Evolutionary conservation across 1,139 yeast species (phyloP).

Genomic region (Lodderomyces theae): DNA sequence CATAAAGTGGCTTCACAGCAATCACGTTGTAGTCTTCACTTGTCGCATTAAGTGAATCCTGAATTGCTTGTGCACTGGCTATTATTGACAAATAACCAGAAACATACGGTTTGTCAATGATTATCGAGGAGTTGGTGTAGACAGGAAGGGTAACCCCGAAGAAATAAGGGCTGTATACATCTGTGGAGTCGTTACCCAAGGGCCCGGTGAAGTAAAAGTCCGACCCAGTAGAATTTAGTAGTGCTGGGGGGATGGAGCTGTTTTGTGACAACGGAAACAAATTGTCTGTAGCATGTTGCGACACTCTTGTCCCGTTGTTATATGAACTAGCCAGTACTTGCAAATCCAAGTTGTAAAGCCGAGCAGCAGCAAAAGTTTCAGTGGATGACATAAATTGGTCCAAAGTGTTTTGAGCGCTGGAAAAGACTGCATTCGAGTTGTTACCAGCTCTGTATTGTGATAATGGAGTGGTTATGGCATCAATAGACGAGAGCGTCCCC

Average conservation of each 20-base stretch:
- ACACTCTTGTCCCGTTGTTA: slow-evolving; percentile 29
- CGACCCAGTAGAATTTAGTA: slow-evolving; percentile 21
- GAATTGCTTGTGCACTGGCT: slow-evolving; percentile 55
- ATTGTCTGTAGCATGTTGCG: slow-evolving; percentile 30
- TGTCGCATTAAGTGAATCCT: slow-evolving; percentile 46
- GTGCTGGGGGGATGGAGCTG: slow-evolving; percentile 39
- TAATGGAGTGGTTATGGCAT: slow-evolving; percentile 58
- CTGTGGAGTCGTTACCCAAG: slow-evolving; percentile 33
- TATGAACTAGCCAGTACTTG: slow-evolving; percentile 33
- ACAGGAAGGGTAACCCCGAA: slow-evolving; percentile 69
- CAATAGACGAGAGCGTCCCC: slow-evolving; percentile 63
- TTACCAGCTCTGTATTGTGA: slow-evolving; percentile 72
- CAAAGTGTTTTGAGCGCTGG: slow-evolving; percentile 42
- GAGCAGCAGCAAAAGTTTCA: slow-evolving; percentile 61
- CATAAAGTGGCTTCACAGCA: slow-evolving; percentile 33
- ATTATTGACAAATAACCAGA: slow-evolving; percentile 74
- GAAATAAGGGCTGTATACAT: slow-evolving; percentile 34
- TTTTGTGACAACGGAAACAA: slow-evolving; percentile 54
- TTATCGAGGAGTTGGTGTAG: slow-evolving; percentile 67
- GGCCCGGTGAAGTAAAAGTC: slow-evolving; percentile 61
- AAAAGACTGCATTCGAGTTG: slow-evolving; percentile 40
- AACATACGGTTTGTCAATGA: slow-evolving; percentile 54
- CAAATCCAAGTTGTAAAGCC: slow-evolving; percentile 59
- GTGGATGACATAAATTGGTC: slow-evolving; percentile 64
- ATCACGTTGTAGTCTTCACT: slow-evolving; percentile 35